These are phyloP conservation scores for Aspergillus pseudotamarii DNA, from an alignment of 2,329 filamentous ascomycete genomes.

Conservation along the genomic window DNA sequence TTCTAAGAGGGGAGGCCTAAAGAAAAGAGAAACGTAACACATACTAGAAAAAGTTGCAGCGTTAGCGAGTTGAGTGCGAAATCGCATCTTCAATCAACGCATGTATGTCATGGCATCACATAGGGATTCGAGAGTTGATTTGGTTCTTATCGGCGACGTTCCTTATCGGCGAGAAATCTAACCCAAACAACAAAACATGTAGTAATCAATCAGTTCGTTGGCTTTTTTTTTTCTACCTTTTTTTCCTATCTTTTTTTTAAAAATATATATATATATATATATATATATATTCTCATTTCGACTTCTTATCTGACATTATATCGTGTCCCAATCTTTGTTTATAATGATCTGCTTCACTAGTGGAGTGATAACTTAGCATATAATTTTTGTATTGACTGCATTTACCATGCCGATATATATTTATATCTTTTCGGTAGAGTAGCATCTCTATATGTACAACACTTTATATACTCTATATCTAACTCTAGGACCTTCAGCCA, in stretches of 20 bases:
- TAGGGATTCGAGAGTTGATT: neutral
- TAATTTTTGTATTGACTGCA: neutral
- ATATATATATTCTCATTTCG: neutral
- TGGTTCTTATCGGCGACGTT: neutral
- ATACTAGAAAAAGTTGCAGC: slow-evolving; percentile 54
- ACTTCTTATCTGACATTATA: neutral
- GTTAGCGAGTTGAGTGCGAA: slow-evolving; percentile 36
- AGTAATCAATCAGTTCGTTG: too few species aligned
- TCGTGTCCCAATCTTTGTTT: neutral
- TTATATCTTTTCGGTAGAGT: neutral
- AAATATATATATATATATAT: too few species aligned
- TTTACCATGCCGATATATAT: neutral
- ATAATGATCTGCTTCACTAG: neutral
- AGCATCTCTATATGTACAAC: too few species aligned
- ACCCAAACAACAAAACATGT: neutral
- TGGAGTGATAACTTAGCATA: neutral
- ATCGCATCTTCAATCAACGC: slow-evolving; percentile 32
- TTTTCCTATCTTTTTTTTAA: too few species aligned
- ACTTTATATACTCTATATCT: too few species aligned
- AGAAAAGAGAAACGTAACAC: slow-evolving; percentile 23
- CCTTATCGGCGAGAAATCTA: neutral
- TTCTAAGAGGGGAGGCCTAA: neutral
- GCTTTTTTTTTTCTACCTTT: too few species aligned
- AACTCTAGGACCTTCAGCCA: too few species aligned
- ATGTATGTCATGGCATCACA: neutral